Base-by-base conservation (phyloP, 257 asterid genomes). In the Nicotiana tabacum region DNA sequence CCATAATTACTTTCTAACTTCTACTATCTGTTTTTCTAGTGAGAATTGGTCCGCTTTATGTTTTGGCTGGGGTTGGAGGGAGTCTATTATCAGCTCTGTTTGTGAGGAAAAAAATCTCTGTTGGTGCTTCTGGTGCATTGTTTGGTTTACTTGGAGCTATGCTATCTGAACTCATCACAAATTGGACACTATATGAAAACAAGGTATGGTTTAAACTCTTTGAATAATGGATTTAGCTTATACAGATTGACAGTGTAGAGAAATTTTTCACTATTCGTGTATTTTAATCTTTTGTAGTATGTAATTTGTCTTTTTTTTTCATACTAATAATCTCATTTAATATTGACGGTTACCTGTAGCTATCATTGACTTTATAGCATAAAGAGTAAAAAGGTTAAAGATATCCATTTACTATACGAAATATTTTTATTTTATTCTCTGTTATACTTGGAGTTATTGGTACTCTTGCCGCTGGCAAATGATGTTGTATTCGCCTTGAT, bases 51-150 rank as follows among this genome's bases (percentile, higher is more conserved):
- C 83, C 89, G 74, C 84, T 93, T 16, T 95, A 93, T 27, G 81
- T 90, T 10, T 24, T 91, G 78, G 87, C 97, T 66, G 99, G 98
- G 69, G 66, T 93, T 21, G 98, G 99, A 6, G 99, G 98, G 3
- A 95, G 99, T 86, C 66, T 93, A 76, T 77, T 80, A 48, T 95
- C 99, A 0, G 80, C 97, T 8, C 85, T 93, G 77, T 95, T 92
- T 10, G 91, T 89, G 70, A 91, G 93, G 62, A 83, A 62, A 6
- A 83, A 86, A 16, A 92, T 93, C 43, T 95, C 99, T 0, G 99
- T 95, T 48, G 99, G 99, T 62, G 99, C 99, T 17, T 95, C 98
- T 6, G 99, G 98, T 74, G 97, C 99, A 3, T 88, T 95, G 56
- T 95, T 95, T 66, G 99, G 98, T 60, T 79, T 95, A 66, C 95